phyloP scores from a whole-genome alignment of 352 stramenopile species.

The Globisporangium mamillatum region DNA sequence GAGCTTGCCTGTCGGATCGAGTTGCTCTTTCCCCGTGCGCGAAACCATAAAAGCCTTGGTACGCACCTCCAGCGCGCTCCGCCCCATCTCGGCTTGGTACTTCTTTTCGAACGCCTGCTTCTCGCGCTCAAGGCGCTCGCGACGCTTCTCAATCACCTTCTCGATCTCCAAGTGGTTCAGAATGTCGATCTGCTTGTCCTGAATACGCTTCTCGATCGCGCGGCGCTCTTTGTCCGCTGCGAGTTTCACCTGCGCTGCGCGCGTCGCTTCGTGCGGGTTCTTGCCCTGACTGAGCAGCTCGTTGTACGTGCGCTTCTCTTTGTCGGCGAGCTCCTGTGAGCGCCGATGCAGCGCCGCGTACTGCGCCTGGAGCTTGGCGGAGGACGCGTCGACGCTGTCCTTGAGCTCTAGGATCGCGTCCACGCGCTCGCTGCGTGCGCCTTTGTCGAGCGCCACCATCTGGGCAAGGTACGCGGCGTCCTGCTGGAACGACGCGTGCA shows the following conservation, averaged over 20 bases:
- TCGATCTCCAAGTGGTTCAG: conserved; percentile 54
- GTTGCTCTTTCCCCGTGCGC: conserved; percentile 49
- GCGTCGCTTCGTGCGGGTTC: conserved; percentile 77
- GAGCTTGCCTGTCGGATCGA: conserved; percentile 59
- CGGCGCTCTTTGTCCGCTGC: conserved; percentile 31
- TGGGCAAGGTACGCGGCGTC: conserved; percentile 48
- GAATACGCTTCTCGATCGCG: conserved; percentile 45
- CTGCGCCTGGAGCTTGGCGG: conserved; percentile 37
- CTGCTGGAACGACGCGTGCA: conserved; percentile 47
- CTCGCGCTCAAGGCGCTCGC: conserved; percentile 37
- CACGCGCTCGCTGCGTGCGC: conserved; percentile 35
- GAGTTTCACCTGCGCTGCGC: conserved; percentile 39
- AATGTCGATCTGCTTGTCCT: conserved; percentile 51
- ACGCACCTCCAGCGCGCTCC: conserved; percentile 42
- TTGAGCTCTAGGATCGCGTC: conserved; percentile 66
- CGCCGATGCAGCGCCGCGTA: conserved; percentile 35
- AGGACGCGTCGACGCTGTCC: conserved; percentile 45
- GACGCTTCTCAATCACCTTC: conserved; percentile 30
- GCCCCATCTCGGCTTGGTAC: conserved; percentile 73
- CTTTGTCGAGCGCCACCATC: conserved; percentile 32
- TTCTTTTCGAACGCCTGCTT: conserved; percentile 55
- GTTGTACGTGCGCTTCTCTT: conserved; percentile 44
- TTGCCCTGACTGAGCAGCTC: conserved; percentile 60
- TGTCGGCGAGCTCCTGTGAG: conserved; percentile 22
- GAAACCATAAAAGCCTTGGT: conserved; percentile 56